Evolutionary conservation across 352 stramenopile species (phyloP).

Genomic region (Phytophthora cryptogea): DNA sequence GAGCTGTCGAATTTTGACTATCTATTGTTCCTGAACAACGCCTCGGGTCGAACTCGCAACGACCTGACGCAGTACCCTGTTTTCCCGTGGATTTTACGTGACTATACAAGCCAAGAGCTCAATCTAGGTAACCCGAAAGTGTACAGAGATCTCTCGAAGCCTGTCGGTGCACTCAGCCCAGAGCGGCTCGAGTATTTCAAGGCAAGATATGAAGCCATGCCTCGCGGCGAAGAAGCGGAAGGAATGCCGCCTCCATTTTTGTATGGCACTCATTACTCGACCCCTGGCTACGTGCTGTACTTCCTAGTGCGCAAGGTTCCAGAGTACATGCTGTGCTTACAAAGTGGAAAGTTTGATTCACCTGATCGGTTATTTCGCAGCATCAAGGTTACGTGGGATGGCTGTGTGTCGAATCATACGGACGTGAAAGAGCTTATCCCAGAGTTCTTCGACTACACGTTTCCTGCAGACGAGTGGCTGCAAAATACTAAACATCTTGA

Average conservation of each 20-base stretch:
- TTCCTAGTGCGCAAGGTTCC: conserved; percentile 97
- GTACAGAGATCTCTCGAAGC: conserved; percentile 93
- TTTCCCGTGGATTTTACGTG: conserved; percentile 94
- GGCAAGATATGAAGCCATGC: conserved; percentile 91
- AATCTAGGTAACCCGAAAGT: conserved; percentile 77
- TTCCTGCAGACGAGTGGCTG: conserved; percentile 90
- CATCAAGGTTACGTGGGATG: conserved; percentile 93
- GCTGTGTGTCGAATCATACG: conserved; percentile 79
- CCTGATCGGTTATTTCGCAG: conserved; percentile 97
- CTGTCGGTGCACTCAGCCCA: conserved; percentile 92
- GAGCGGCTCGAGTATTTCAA: conserved; percentile 89
- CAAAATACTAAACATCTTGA: conserved; percentile 96
- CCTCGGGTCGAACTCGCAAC: conserved; percentile 78
- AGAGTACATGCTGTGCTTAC: conserved; percentile 95
- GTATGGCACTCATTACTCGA: conserved; percentile 95
- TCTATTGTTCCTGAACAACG: conserved; percentile 86
- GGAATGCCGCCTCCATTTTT: conserved; percentile 94
- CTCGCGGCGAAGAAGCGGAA: conserved; percentile 73
- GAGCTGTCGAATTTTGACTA: conserved; percentile 96
- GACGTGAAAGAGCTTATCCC: conserved; percentile 99
- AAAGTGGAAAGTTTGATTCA: conserved; percentile 98
- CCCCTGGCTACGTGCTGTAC: conserved; percentile 96
- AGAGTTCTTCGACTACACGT: conserved; percentile 95
- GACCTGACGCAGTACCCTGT: conserved; percentile 95
- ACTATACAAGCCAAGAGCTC: conserved; percentile 85